Conservation (phyloP, 2,329 filamentous ascomycete species). For the Ascosphaera acerosa region DNA sequence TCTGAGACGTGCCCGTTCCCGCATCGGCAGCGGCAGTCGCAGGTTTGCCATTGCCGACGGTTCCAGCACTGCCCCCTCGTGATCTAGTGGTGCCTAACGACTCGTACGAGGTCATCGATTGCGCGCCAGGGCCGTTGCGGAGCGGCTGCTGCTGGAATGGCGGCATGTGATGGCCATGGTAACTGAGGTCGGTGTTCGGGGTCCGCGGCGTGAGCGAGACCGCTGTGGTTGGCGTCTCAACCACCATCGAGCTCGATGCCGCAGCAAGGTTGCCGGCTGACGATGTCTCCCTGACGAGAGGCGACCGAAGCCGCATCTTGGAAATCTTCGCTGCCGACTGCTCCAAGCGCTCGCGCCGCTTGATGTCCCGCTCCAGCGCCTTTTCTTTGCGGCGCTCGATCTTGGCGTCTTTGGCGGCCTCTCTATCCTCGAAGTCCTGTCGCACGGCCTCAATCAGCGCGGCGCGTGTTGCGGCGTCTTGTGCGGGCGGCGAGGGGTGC, state of each 20-base stretch:
- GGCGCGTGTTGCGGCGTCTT: slow-evolving; percentile 27
- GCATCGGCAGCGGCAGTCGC: too few species aligned
- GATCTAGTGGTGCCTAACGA: neutral
- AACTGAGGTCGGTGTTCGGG: too few species aligned
- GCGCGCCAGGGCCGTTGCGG: too few species aligned
- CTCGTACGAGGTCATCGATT: neutral
- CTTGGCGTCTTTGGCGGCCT: slow-evolving; percentile 30
- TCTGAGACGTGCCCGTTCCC: too few species aligned
- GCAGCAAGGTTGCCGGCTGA: slow-evolving; percentile 2
- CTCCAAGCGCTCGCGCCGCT: slow-evolving; percentile 18
- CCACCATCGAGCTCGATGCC: too few species aligned
- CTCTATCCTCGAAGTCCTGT: slow-evolving; percentile 31
- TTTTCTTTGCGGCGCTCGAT: slow-evolving; percentile 26
- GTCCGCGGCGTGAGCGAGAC: neutral
- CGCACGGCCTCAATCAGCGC: slow-evolving; percentile 30
- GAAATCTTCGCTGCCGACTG: slow-evolving; percentile 5
- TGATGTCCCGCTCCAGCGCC: slow-evolving; percentile 20
- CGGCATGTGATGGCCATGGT: too few species aligned
- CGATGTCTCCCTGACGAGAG: neutral
- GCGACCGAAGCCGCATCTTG: neutral
- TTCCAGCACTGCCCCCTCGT: neutral
- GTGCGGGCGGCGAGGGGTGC: slow-evolving; percentile 13
- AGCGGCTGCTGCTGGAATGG: too few species aligned
- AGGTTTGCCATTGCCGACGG: too few species aligned
- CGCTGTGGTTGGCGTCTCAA: neutral